phyloP scores from a whole-genome alignment of 2,329 filamentous ascomycete species.

The Talaromyces sp. region DNA sequence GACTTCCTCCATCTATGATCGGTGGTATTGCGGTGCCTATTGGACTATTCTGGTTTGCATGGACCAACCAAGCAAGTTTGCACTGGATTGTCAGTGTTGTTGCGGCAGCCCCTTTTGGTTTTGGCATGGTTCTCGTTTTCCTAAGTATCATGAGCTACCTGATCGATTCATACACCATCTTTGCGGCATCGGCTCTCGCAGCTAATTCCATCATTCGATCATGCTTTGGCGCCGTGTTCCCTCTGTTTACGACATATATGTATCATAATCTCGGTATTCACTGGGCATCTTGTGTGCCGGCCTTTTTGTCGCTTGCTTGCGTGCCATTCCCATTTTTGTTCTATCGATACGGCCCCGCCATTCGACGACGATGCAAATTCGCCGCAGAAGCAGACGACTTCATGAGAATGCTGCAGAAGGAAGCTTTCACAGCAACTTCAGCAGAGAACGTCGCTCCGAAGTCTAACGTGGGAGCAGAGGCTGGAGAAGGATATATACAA shows the following conservation, averaged over 20 bases:
- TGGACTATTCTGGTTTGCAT: conserved; percentile 47
- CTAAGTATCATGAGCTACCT: conserved; percentile 32
- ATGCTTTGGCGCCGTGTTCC: conserved; percentile 28
- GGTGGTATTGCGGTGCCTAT: conserved; percentile 46
- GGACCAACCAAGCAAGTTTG: conserved; percentile 38
- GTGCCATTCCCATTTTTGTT: conserved; percentile 42
- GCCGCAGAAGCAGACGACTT: conserved; percentile 31
- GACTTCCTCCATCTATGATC: conserved; percentile 46
- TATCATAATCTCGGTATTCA: conserved; percentile 44
- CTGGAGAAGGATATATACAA: background rate
- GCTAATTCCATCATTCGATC: conserved; percentile 32
- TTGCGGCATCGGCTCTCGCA: conserved; percentile 25
- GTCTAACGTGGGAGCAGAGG: background rate
- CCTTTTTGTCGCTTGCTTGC: conserved; percentile 42
- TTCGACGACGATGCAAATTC: conserved; percentile 39
- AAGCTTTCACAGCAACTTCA: conserved; percentile 6
- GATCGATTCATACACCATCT: conserved; percentile 25
- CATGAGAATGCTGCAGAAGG: conserved; percentile 33
- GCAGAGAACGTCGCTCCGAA: conserved; percentile 17
- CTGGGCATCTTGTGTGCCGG: conserved; percentile 45
- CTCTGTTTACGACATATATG: conserved; percentile 41
- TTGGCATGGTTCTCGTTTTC: conserved; percentile 39
- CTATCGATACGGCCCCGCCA: conserved; percentile 37
- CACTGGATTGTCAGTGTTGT: conserved; percentile 33
- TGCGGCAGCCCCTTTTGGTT: conserved; percentile 32